Conservation (phyloP, 805 yeast genomes). For the Wickerhamomyces ciferrii region DNA sequence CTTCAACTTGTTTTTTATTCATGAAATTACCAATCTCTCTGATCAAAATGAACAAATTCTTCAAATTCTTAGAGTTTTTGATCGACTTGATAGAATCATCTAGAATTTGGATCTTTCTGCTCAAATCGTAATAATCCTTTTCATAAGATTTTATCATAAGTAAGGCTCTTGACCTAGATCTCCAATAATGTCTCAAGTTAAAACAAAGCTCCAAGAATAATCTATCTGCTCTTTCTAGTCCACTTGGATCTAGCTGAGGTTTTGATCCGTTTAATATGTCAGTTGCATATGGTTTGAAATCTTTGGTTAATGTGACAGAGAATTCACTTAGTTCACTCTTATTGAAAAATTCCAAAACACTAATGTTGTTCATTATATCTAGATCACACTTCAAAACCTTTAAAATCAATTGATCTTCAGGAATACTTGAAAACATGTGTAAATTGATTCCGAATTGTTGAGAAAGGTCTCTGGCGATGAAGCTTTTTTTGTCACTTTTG, state of each 20-base stretch:
- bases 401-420: conserved; percentile 63
- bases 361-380: conserved; percentile 61
- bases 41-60: conserved; percentile 75
- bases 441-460: conserved; percentile 95
- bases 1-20: conserved; percentile 95
- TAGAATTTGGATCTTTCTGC: conserved; percentile 57
- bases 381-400: conserved; percentile 73
- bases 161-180: conserved; percentile 82
- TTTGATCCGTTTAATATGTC: conserved; percentile 43
- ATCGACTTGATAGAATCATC: conserved; percentile 72
- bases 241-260: conserved; percentile 66
- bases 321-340: conserved; percentile 73
- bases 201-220: conserved; percentile 77
- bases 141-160: conserved; percentile 64
- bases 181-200: conserved; percentile 88
- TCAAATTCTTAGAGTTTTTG: conserved; percentile 59
- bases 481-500: conserved; percentile 53
- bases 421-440: conserved; percentile 60
- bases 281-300: conserved; percentile 74
- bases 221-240: conserved; percentile 83
- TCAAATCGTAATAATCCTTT: conserved; percentile 71
- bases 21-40: conserved; percentile 91
- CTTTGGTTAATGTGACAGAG: conserved; percentile 63
- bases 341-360: conserved; percentile 80
- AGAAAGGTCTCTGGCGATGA: conserved; percentile 77